Conservation (phyloP, 1,284 basidiomycete species). For the Erythrobasidium hasegawianum region DNA sequence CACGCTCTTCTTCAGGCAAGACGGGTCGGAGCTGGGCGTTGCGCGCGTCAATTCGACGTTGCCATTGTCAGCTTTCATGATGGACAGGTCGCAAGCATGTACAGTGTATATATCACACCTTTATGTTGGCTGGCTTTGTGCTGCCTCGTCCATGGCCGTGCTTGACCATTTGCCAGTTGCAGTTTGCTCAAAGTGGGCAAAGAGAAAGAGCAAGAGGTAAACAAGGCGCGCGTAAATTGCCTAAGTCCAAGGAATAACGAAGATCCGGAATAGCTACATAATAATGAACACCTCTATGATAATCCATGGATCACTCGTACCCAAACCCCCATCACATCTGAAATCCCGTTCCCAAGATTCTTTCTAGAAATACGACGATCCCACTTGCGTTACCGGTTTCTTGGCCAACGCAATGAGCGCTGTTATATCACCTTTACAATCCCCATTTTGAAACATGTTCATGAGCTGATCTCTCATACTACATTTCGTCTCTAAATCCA, state of each 20-base stretch:
- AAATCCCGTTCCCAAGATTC: no score
- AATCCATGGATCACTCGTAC: no score
- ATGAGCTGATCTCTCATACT: not conserved
- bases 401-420: not conserved
- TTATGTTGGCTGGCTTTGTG: constrained; percentile 19
- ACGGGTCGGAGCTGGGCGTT: constrained; percentile 19
- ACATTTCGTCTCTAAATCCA: not conserved
- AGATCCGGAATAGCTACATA: no score
- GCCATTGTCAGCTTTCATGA: not conserved
- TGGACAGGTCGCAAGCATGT: no score
- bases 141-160: constrained; percentile 14
- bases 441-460: not conserved
- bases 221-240: no score
- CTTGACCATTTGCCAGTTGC: no score
- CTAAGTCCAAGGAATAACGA: no score
- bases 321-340: no score
- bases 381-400: not conserved
- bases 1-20: constrained; percentile 9
- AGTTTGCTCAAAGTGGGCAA: no score
- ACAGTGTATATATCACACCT: constrained; percentile 8
- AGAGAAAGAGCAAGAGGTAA: no score
- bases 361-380: no score
- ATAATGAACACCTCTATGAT: no score
- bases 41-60: not conserved
- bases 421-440: not conserved